phyloP scores from a whole-genome alignment of 495 filamentous ascomycete genomes.

The Penicillium samsonianum region DNA sequence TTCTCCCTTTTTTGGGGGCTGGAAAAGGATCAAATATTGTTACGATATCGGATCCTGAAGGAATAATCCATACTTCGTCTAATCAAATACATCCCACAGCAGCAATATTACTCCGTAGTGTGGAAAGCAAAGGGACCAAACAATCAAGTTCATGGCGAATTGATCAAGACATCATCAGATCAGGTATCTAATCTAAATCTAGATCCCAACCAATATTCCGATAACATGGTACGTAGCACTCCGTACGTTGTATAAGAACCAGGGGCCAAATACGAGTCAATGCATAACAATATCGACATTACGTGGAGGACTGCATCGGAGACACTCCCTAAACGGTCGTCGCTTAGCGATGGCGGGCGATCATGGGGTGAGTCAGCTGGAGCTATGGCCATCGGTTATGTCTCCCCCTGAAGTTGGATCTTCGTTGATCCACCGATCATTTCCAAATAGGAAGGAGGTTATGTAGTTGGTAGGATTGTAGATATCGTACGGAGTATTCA shows the following conservation, averaged over 20 bases:
- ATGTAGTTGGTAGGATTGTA: background rate
- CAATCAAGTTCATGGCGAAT: background rate
- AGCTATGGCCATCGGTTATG: conserved; percentile 38
- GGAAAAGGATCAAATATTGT: background rate
- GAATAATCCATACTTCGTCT: background rate
- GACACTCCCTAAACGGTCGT: conserved; percentile 23
- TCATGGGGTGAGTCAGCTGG: conserved; percentile 14
- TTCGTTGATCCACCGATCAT: conserved; percentile 23
- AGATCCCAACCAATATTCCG: conserved; percentile 7
- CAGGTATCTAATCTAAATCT: conserved; percentile 10
- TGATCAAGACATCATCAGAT: background rate
- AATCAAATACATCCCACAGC: background rate
- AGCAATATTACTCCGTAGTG: background rate
- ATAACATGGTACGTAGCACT: background rate
- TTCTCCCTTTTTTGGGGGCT: background rate
- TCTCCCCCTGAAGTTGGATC: conserved; percentile 16
- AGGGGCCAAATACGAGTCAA: conserved; percentile 9
- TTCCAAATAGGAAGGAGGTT: conserved; percentile 32
- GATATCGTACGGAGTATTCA: background rate
- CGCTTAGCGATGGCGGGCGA: conserved; percentile 16
- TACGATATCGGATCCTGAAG: conserved; percentile 1
- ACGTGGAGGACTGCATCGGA: conserved; percentile 21
- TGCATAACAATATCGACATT: background rate
- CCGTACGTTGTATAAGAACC: background rate
- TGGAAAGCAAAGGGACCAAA: background rate